These are phyloP conservation scores for Isatis tinctoria DNA, from an alignment of 345 rosid genomes.

Conservation along the genomic window DNA sequence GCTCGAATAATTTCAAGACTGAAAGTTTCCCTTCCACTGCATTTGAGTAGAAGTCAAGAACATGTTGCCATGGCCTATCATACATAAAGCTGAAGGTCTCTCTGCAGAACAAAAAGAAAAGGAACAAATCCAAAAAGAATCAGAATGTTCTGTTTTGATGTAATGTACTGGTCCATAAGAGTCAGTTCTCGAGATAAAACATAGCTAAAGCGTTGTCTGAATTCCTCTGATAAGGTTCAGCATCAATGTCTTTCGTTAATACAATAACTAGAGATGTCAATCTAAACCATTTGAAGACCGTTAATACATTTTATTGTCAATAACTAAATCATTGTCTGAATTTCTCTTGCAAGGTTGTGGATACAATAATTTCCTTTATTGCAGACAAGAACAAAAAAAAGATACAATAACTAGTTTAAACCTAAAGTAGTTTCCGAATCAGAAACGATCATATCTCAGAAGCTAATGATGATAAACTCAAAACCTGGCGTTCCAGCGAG, in stretches of 20 bases:
- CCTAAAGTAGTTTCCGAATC: background rate
- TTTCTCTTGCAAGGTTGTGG: no score
- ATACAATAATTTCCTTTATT: no score
- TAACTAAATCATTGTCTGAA: no score
- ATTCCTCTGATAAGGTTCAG: background rate
- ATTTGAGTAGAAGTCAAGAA: conserved; percentile 54
- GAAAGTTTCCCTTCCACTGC: conserved; percentile 46
- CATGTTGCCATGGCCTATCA: conserved; percentile 72
- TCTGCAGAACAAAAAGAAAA: conserved; percentile 29
- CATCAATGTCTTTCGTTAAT: background rate
- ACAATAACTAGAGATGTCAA: no score
- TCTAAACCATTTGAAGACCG: no score
- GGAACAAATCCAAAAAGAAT: background rate
- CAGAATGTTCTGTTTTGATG: background rate
- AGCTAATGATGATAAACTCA: no score
- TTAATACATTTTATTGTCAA: no score
- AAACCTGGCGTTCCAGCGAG: conserved; percentile 84
- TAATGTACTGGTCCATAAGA: background rate
- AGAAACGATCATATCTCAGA: background rate
- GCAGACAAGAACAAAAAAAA: background rate
- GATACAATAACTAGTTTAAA: background rate
- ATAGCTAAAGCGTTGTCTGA: background rate
- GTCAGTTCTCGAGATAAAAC: background rate
- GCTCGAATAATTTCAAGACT: conserved; percentile 41
- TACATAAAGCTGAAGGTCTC: conserved; percentile 71